A percentile compares a stretch with the other conserved stretches of the same genome.
phyloP scores from a whole-genome alignment of 2,329 filamentous ascomycete genomes.

The Tolypocladium pustulatum region DNA sequence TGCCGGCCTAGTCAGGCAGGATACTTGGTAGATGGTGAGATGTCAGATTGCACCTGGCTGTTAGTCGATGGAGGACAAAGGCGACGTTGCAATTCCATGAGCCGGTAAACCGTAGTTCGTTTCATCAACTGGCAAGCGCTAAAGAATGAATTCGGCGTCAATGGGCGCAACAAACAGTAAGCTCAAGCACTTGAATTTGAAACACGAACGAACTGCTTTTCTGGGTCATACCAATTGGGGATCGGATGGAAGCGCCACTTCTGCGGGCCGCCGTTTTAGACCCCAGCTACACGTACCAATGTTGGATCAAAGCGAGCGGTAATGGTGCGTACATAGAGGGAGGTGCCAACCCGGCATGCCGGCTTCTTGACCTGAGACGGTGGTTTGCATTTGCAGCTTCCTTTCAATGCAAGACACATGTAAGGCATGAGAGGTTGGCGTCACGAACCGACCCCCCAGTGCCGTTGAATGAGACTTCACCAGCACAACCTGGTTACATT shows the following conservation, averaged over 20 bases:
- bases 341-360: too few species aligned
- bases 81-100: background rate
- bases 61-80: too few species aligned
- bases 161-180: background rate
- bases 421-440: background rate
- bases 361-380: background rate
- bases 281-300: too few species aligned
- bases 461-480: background rate
- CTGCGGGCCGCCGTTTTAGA: background rate
- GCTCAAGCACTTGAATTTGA: background rate
- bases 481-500: background rate
- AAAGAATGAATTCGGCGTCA: background rate
- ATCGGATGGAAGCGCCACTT: background rate
- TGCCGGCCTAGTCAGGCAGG: too few species aligned
- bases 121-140: too few species aligned
- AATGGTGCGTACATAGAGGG: background rate
- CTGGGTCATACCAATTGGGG: background rate
- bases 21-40: background rate
- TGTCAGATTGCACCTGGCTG: too few species aligned
- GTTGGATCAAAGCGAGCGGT: background rate
- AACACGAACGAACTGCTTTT: background rate
- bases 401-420: background rate
- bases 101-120: background rate
- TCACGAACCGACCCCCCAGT: background rate
- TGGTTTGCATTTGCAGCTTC: background rate